Base-by-base conservation (phyloP, 1,284 basidiomycete species). In the Tetrapyrgos nigripes region DNA sequence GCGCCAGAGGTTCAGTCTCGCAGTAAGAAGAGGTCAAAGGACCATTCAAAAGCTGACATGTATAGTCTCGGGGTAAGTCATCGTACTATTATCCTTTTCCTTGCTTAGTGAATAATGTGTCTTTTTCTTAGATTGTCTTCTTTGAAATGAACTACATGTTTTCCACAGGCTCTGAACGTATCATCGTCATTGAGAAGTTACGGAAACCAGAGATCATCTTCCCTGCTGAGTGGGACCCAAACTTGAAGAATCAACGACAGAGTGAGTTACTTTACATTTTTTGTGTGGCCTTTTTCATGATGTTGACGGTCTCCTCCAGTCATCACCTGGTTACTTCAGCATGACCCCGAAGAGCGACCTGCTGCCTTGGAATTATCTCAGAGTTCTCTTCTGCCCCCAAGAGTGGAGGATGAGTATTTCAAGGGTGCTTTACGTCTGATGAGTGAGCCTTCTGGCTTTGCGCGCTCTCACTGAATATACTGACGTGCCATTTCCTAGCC, bases 141-240 rank as follows among this genome's bases (percentile, higher is more conserved):
- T 98, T 98, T 69, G 96, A 98, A 78, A 97, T 98, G 95, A 95
- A 96, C 70, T 94, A 91, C 78, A 68, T 73, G 21, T 97, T 97
- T 76, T 81, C 84, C n/a, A 98, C 96, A 0, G 89, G 87, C 2
- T 86, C 93, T 55, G 96, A 98, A 71, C 87, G 96, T 14, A 91
- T 93, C 46, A 84, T 84, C 2, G 92, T 96, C 17, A 83, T 98
- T 4, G 90, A 91, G 61, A 87, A 89, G 50, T 72, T 97, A 31
- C 80, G 96, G 11, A 87, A 85, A 62, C 87, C 88, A 0, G 77
- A 82, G 4, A 85, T 97, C 37, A 79, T 83, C 40, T 94, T 98
- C 67, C 96, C 96, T 1, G 58, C 73, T 1, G 79, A 79, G 1
- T 98, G 96, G 96, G 83, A 87, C 59, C 66, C 76, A 11, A 84